A percentile compares a stretch with the other conserved stretches of the same genome.
These are phyloP conservation scores for Solanum chilense DNA, from an alignment of 257 asterid genomes.

Conservation along the genomic window DNA sequence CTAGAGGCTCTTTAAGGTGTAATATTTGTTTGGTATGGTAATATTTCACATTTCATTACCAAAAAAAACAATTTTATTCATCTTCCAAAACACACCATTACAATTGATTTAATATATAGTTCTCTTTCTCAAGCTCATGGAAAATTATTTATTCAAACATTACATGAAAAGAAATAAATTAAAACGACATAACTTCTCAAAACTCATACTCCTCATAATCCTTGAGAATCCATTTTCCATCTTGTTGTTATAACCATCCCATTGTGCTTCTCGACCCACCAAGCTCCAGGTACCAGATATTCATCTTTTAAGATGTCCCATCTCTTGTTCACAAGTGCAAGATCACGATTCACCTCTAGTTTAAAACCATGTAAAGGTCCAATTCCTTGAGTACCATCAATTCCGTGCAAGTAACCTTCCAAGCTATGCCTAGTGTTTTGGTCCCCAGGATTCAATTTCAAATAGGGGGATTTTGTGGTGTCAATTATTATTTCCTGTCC, in stretches of 20 bases:
- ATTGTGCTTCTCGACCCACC: constrained; percentile 61
- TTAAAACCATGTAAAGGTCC: constrained; percentile 43
- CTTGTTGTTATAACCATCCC: constrained; percentile 73
- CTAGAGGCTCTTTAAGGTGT: no score
- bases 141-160: background rate
- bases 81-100: no score
- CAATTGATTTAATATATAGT: no score
- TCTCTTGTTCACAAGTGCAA: constrained; percentile 47
- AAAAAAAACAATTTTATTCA: no score
- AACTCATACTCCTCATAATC: constrained; percentile 28
- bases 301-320: constrained; percentile 42
- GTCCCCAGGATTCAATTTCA: constrained; percentile 31
- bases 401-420: constrained; percentile 66
- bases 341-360: constrained; percentile 35
- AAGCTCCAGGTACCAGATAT: constrained; percentile 37
- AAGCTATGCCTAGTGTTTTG: constrained; percentile 36
- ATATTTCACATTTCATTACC: no score
- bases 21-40: no score
- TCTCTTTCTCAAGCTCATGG: background rate
- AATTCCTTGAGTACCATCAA: constrained; percentile 59
- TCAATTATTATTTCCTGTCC: no score
- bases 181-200: background rate
- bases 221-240: constrained; percentile 62
- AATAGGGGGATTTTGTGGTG: no score
- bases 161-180: background rate